A percentile compares a stretch with the other conserved stretches of the same genome.
phyloP scores from a whole-genome alignment of 257 asterid genomes.

The Gentiana straminea region DNA sequence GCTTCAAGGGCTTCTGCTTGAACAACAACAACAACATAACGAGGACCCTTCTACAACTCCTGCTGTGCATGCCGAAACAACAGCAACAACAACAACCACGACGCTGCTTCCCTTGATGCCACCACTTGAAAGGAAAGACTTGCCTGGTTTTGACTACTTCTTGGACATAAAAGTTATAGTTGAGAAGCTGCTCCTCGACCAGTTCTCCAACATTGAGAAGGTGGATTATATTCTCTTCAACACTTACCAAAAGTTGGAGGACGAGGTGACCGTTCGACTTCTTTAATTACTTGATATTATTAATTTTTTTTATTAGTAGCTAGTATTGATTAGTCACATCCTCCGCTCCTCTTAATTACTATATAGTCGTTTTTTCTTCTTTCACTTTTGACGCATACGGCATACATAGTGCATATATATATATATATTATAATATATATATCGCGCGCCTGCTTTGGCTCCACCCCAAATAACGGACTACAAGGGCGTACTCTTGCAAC shows the following conservation, averaged over 20 bases:
- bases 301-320: too few relatives aligned
- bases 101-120: conserved; percentile 12
- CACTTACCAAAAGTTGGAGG: conserved; percentile 40
- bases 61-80: too few relatives aligned
- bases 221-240: conserved; percentile 43
- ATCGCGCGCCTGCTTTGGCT: too few relatives aligned
- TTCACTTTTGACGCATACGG: too few relatives aligned
- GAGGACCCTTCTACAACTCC: background rate
- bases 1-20: conserved; percentile 6
- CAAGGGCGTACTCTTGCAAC: too few relatives aligned
- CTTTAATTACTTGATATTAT: background rate
- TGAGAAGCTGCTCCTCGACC: background rate
- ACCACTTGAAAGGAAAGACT: conserved; percentile 8
- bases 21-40: background rate
- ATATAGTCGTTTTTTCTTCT: too few relatives aligned
- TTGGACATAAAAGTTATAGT: background rate
- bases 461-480: too few relatives aligned
- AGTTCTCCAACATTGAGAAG: conserved; percentile 13
- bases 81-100: too few relatives aligned
- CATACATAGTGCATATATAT: too few relatives aligned
- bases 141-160: conserved; percentile 6
- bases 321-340: too few relatives aligned
- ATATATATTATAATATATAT: too few relatives aligned
- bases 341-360: too few relatives aligned
- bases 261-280: conserved; percentile 13